Evolutionary conservation across 2,329 filamentous ascomycete genomes (phyloP).

Genomic region (Microdochium paspali): DNA sequence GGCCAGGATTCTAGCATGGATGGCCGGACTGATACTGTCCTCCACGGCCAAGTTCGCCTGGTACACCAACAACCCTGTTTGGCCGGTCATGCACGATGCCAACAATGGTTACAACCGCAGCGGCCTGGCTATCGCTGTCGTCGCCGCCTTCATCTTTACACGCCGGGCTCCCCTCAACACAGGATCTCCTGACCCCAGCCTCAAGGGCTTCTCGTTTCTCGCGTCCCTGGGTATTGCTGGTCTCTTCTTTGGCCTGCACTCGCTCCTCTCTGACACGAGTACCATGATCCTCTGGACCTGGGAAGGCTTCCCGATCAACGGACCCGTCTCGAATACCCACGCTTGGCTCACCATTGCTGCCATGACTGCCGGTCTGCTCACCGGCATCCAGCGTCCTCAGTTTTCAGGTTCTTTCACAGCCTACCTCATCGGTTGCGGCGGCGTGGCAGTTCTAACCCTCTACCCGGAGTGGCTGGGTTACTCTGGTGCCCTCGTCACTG

Average conservation of each 20-base stretch:
- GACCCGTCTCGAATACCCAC: conserved; percentile 82
- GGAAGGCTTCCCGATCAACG: conserved; percentile 88
- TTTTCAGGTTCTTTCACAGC: conserved; percentile 69
- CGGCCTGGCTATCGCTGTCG: conserved; percentile 64
- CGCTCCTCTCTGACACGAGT: conserved; percentile 88
- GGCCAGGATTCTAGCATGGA: conserved; percentile 70
- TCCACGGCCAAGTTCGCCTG: conserved; percentile 87
- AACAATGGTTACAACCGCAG: conserved; percentile 92
- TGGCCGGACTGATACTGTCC: conserved; percentile 74
- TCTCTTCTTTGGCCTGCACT: conserved; percentile 82
- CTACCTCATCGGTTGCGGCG: conserved; percentile 68
- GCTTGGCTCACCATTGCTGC: conserved; percentile 77
- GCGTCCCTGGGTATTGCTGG: conserved; percentile 74
- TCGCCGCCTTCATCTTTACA: conserved; percentile 70
- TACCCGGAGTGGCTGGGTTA: conserved; percentile 82
- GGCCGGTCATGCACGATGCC: conserved; percentile 82
- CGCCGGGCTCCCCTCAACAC: conserved; percentile 45
- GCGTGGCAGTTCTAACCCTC: conserved; percentile 68
- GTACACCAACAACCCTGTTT: conserved; percentile 91
- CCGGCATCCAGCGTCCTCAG: conserved; percentile 64
- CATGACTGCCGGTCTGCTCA: conserved; percentile 74
- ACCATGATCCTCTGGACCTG: conserved; percentile 99
- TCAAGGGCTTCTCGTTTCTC: conserved; percentile 53
- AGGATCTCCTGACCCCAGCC: not conserved
- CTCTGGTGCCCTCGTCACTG: conserved; percentile 67